Evolutionary conservation across 352 stramenopile genomes (phyloP).

Genomic region (Globisporangium irregulare): DNA sequence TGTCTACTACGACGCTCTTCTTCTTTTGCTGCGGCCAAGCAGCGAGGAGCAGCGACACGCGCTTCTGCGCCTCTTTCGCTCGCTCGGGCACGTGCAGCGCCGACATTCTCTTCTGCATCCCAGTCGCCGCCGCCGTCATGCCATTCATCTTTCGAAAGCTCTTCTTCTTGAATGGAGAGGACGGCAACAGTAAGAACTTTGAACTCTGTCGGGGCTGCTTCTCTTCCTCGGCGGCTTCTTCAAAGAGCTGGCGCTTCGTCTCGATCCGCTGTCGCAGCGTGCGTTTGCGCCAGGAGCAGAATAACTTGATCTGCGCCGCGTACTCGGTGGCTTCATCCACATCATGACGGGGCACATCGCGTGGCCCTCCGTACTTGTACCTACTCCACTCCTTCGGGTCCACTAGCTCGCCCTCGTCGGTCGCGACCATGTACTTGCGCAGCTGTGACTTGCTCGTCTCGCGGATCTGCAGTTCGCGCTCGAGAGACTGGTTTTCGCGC

Average conservation of each 20-base stretch:
- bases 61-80: constrained; percentile 2
- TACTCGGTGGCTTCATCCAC: constrained; percentile 48
- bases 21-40: constrained; percentile 5
- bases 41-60: background rate
- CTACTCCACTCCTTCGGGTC: constrained; percentile 64
- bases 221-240: constrained; percentile 24
- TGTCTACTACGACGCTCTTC: background rate
- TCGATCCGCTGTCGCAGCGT: constrained; percentile 39
- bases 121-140: background rate
- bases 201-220: background rate
- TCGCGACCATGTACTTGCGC: constrained; percentile 67
- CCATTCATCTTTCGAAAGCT: background rate
- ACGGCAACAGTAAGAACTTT: background rate
- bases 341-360: constrained; percentile 38
- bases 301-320: constrained; percentile 53
- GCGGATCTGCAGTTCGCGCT: constrained; percentile 50
- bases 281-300: constrained; percentile 45
- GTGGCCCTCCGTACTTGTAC: constrained; percentile 48
- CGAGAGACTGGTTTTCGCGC: constrained; percentile 57
- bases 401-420: constrained; percentile 46
- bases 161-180: background rate
- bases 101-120: background rate
- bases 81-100: background rate
- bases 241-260: constrained; percentile 27
- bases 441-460: constrained; percentile 56